Evolutionary conservation across 2,329 filamentous ascomycete genomes (phyloP), one percentile per base, ranked within the genome.

Genomic region (Plenodomus tracheiphilus): DNA sequence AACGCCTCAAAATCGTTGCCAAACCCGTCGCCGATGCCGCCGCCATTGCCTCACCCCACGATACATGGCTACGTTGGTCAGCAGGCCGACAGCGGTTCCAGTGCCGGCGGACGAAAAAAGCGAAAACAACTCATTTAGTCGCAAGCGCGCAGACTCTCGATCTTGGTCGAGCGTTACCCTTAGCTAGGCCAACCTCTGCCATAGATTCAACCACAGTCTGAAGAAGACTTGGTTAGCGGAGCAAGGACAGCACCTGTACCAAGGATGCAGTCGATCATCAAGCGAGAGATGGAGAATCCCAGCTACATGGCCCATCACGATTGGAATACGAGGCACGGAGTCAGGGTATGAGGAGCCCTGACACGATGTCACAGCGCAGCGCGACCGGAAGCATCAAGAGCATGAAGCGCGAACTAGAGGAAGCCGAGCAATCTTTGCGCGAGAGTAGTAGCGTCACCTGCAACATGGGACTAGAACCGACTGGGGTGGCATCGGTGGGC

Each of bases 1-100:
- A 68, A 76, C 51, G 67, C 73, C 51, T 61, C 69, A 54, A 61
- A 74, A 61, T 28, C 68, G 11, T 54, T 71, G 52, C 62, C 61
- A 32, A 65, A 60, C 39, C 63, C 62, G 39, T 62, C 64, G 39
- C 50, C 49, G 22, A 62, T 51, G 45, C 53, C 57, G 39, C 49
- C 56, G 32, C 63, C 57, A 1, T 51, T 63, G 16, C 54, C 59
- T 4, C 64, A 62, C 39, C 61, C 54, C 7, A 65, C 66, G 19
- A 46, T 64, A 25, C 64, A 70, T 20, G 49, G 57, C 16, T 69
- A 66, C 49, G n/a, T n/a, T n/a, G 68, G 71, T 46, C 68, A 68
- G 25, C 65, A 68, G 35, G 60, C 64, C 37, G 68, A 68, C 25
- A 72, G 68, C 43, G 60, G 57, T 19, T 65, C 66, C 13, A 68